A percentile compares a stretch with the other conserved stretches of the same genome.
These are phyloP conservation scores for Penicillium crystallinum DNA, from an alignment of 495 filamentous ascomycete genomes.

Conservation along the genomic window DNA sequence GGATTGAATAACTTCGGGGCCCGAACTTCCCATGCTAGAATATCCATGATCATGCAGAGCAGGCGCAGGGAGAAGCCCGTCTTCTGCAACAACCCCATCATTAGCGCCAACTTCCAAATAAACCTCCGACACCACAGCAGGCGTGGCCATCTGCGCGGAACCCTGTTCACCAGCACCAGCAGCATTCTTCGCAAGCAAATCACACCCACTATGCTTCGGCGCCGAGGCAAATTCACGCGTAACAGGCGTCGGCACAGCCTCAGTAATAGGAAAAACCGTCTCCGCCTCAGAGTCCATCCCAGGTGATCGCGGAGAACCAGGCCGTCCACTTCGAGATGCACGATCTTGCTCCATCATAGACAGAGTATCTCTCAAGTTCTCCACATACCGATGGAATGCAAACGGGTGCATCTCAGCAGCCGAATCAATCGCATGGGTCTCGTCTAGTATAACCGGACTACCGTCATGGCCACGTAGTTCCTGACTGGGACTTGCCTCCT, in stretches of 20 bases:
- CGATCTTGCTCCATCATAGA: constrained; percentile 13
- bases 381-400: constrained; percentile 32
- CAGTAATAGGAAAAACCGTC: neutral
- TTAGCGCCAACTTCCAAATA: constrained; percentile 37
- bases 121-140: constrained; percentile 39
- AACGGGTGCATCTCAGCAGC: constrained; percentile 26
- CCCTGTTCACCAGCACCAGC: constrained; percentile 4
- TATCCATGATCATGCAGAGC: neutral
- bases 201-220: constrained; percentile 26
- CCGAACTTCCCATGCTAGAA: neutral
- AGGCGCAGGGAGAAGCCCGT: neutral
- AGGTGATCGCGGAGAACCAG: constrained; percentile 10
- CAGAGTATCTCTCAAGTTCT: constrained; percentile 22
- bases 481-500: constrained; percentile 36
- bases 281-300: neutral
- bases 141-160: constrained; percentile 24
- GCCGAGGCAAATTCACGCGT: constrained; percentile 32
- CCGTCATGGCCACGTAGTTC: constrained; percentile 30
- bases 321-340: constrained; percentile 5
- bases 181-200: constrained; percentile 23
- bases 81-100: neutral
- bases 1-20: constrained; percentile 25
- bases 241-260: constrained; percentile 3
- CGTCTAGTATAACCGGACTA: constrained; percentile 27
- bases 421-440: constrained; percentile 20